Base-by-base conservation (phyloP, 352 stramenopile genomes). In the Achlya hypogyna region DNA sequence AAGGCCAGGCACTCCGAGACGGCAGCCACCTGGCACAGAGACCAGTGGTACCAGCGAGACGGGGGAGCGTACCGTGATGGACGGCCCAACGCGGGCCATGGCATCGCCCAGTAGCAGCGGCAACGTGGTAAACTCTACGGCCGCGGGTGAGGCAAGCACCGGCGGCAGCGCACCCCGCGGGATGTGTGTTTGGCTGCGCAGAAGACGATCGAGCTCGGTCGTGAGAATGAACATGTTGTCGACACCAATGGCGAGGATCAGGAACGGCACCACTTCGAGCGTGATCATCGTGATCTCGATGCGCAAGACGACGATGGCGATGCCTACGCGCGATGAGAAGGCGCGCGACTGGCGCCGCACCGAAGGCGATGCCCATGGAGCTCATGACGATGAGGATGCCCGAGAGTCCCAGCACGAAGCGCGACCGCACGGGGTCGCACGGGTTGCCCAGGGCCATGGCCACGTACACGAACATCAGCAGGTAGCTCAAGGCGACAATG, bases 181-280 rank as follows among this genome's bases (percentile, higher is more conserved):
- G n/a, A 67, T 58, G 35, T 67, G 42, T 4, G 60, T 25, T 28
- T 79, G 82, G 18, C 84, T 32, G 5, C 66, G 72, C 12, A 73
- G 70, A 10, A 91, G 74, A 16, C 84, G 77, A 45, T 93, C 84
- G 56, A 93, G 89, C 56, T 96, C 86, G 68, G 94, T 93, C 20
- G 87, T 93, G 3, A 96, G 65, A 69, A 96, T 95, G 65, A 96
- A 96, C 86, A 96, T 96, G 70, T 97, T 97, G 74, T 97, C 89
- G 31, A 97, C 87, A 20, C 89, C 89, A 62, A 97, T 96, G 3
- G 89, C 87, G 20, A 97, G 72, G n/a, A 95, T 86, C 52, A 97
- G 72, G 59, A 97, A 97, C 18, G 89, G 89, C 42, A 97, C 87
- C 14, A 97, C 89, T 68, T 97, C 87, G 31, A 92, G 75, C 40